phyloP scores from a whole-genome alignment of 2,329 filamentous ascomycete species.

The Pestalotiopsis sp. region DNA sequence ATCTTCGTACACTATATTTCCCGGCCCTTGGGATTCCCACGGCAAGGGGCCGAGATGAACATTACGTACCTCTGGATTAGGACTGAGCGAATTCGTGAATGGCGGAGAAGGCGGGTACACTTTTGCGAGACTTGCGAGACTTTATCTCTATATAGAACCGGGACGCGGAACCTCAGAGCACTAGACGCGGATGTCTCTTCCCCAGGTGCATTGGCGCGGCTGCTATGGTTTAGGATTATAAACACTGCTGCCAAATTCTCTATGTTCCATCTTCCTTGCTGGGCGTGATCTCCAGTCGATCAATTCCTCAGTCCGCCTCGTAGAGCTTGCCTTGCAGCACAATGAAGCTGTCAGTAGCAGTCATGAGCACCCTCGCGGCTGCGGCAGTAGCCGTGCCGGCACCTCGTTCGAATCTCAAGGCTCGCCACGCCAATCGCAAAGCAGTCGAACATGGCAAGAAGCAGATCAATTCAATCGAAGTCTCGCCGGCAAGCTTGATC shows the following conservation, averaged over 20 bases:
- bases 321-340: not conserved
- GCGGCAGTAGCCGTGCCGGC: not conserved
- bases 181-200: not conserved
- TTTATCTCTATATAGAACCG: not conserved
- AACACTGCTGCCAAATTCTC: not conserved
- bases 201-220: not conserved
- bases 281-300: not conserved
- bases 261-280: not conserved
- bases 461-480: not conserved
- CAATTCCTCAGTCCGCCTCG: not conserved
- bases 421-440: not conserved
- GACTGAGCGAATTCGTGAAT: not conserved
- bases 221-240: not conserved
- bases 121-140: not conserved
- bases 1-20: not conserved
- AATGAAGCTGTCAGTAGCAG: not conserved
- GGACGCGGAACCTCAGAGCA: not conserved
- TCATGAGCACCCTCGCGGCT: not conserved
- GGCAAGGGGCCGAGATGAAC: not conserved
- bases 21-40: not conserved
- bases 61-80: not conserved
- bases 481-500: not conserved
- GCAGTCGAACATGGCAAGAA: not conserved
- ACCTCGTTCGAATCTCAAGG: not conserved
- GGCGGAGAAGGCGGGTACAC: not conserved